Base-by-base conservation (phyloP, 257 asterid species). In the Phtheirospermum japonicum region DNA sequence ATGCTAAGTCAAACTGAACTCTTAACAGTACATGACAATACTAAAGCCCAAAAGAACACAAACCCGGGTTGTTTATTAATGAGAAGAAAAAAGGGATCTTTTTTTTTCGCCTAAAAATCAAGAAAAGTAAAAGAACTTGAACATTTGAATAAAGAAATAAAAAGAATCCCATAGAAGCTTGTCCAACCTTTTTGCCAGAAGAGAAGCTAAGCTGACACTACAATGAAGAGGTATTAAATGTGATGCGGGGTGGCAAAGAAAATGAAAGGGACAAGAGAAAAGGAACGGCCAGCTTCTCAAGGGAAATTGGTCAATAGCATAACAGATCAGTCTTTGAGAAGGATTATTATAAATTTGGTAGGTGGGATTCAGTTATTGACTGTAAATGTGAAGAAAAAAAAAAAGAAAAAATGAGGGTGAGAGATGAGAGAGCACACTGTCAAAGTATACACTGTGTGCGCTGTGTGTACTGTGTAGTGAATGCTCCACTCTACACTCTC, bases 331-430 rank as follows among this genome's bases (percentile, higher is more conserved):
- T 65, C 67, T 51, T 59, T 52, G 31, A 52, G 63, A 63, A 55
- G 42, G 11, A 1, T 16, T 65, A 65, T 37, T 51, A 68, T 56
- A 18, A 64, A 61, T 59, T 40, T 81, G 77, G 53, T 48, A 59
- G 80, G 80, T 80, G 78, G 76, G 80, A 28, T 52, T 74, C 67
- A 71, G 75, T 80, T 57, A 76, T 71, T 69, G 63, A 65, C 67
- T 40, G 43, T 26, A 73, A 73, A 46, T 62, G 69, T 37, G 60
- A 64, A 49, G 51, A 54, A 42, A 23, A 12, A 36, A 46, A 43
- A 37, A 20, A 40, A 66, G 36, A 12, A 23, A 23, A 23, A 23
- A 23, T 23, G 66, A 6, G 26, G 59, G 17, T 5, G 10, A 2
- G 14, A 54, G 61, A 56, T 32, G 69, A 49, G 53, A 16, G n/a